A percentile compares a stretch with the other conserved stretches of the same genome.
Conservation (phyloP, 352 stramenopile species). For the Phytopythium aichiense region DNA sequence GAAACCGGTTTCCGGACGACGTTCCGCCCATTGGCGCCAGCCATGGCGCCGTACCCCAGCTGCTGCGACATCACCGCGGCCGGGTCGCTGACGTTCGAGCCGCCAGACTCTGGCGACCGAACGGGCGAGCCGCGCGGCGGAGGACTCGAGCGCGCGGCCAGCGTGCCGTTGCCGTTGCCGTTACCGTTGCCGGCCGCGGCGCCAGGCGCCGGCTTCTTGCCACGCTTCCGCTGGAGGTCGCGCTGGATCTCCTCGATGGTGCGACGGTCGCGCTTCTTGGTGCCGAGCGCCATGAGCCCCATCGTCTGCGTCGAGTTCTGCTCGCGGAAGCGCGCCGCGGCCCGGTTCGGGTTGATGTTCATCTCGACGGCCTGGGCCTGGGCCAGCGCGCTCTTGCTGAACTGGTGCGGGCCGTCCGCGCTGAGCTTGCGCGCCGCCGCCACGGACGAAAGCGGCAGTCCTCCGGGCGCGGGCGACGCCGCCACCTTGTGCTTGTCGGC, state of each 20-base stretch:
- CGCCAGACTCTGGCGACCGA: constrained; percentile 55
- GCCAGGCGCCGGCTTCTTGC: constrained; percentile 29
- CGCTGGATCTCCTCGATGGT: constrained; percentile 88
- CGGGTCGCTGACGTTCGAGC: constrained; percentile 13
- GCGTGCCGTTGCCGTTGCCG: constrained; percentile 4
- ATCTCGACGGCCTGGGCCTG: constrained; percentile 16
- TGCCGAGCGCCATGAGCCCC: constrained; percentile 74
- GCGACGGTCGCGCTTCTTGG: constrained; percentile 78
- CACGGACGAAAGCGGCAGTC: constrained; percentile 14
- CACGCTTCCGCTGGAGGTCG: constrained; percentile 67
- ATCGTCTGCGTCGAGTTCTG: constrained; percentile 36
- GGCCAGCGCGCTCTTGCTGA: constrained; percentile 11
- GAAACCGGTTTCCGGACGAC: constrained; percentile 52
- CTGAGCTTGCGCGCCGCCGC: background rate
- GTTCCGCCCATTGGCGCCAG: constrained; percentile 1
- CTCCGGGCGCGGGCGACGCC: constrained; percentile 3
- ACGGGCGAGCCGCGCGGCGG: constrained; percentile 52
- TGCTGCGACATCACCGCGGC: constrained; percentile 7
- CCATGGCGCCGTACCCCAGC: background rate
- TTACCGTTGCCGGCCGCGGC: background rate
- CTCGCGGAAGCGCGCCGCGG: constrained; percentile 61
- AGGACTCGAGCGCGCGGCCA: constrained; percentile 40
- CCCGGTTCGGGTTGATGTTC: constrained; percentile 72
- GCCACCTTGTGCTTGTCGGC: constrained; percentile 10
- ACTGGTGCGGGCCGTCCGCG: constrained; percentile 6